phyloP scores from a whole-genome alignment of 2,329 filamentous ascomycete species.

The Clonostachys chloroleuca region DNA sequence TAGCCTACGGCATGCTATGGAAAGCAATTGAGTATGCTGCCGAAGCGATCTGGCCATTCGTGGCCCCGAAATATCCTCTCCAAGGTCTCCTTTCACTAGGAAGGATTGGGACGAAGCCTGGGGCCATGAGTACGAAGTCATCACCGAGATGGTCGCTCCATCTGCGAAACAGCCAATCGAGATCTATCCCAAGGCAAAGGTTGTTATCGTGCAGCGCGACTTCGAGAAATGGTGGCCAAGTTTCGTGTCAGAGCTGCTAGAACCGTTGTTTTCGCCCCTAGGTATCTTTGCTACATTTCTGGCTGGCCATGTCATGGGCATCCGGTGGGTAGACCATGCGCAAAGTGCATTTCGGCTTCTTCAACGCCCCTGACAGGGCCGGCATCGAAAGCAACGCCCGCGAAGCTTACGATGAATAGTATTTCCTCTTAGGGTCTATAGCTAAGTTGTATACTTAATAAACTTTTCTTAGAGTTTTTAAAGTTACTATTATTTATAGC shows the following conservation, averaged over 20 bases:
- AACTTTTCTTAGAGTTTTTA: no score
- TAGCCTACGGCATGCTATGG: not conserved
- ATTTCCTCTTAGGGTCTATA: no score
- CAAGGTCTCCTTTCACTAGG: not conserved
- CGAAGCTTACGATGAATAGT: no score
- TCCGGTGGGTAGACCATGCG: no score
- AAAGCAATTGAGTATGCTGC: not conserved
- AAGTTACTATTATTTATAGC: no score
- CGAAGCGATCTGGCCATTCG: constrained; percentile 2
- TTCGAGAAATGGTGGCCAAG: constrained; percentile 8
- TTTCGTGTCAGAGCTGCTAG: constrained; percentile 7
- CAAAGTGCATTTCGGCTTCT: no score
- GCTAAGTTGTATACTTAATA: no score
- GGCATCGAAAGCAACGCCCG: no score
- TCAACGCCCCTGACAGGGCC: no score
- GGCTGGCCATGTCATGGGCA: no score
- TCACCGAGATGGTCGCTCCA: constrained; percentile 7
- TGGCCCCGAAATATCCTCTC: not conserved
- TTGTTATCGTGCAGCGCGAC: constrained; percentile 9
- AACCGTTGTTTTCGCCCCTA: not conserved
- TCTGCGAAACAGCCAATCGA: constrained; percentile 8
- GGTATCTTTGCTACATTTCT: not conserved
- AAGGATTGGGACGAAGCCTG: constrained; percentile 3
- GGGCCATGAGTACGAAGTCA: constrained; percentile 4
- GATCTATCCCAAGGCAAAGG: constrained; percentile 9